Percentiles rank a stretch among this genome's conserved stretches.
phyloP scores from a whole-genome alignment of 352 stramenopile genomes.

The Pythium diclinum region DNA sequence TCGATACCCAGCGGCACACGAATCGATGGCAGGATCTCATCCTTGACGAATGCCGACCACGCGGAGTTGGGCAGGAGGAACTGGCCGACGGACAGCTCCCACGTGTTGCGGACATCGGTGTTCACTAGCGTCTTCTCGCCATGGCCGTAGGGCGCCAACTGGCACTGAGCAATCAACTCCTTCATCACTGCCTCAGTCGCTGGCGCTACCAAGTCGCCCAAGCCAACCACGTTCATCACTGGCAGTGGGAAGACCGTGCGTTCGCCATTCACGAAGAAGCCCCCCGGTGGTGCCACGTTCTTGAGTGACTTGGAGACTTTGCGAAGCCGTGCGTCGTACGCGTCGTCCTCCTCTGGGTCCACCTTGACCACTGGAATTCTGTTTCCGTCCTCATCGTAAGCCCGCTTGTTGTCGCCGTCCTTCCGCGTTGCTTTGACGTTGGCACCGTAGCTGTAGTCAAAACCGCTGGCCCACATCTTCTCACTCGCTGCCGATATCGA shows the following conservation, averaged over 20 bases:
- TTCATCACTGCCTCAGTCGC: background rate
- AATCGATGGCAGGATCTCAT: slow-evolving; percentile 13
- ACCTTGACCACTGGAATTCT: background rate
- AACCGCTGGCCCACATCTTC: no score
- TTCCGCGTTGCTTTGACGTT: no score
- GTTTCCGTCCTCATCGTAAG: no score
- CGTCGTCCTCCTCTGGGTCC: background rate
- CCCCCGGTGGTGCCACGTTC: slow-evolving; percentile 13
- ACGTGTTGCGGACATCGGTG: slow-evolving; percentile 22
- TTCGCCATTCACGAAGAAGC: slow-evolving; percentile 4
- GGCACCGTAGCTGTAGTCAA: no score
- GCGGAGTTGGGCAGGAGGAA: slow-evolving; percentile 18
- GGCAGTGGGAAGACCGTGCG: slow-evolving; percentile 4
- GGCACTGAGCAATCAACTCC: slow-evolving; percentile 14
- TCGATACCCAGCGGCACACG: slow-evolving; percentile 18
- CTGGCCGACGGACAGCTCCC: slow-evolving; percentile 17
- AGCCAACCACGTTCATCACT: slow-evolving; percentile 3
- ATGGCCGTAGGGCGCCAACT: slow-evolving; percentile 20
- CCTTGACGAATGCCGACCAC: background rate
- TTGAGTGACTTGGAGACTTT: slow-evolving; percentile 18
- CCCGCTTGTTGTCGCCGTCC: no score
- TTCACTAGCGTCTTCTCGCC: slow-evolving; percentile 22
- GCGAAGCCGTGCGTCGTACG: background rate
- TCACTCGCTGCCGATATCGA: no score
- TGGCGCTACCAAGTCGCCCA: background rate